These are phyloP conservation scores for Hemisphaericaspora lyxosophila DNA, from an alignment of 1,139 yeast species.

Conservation along the genomic window DNA sequence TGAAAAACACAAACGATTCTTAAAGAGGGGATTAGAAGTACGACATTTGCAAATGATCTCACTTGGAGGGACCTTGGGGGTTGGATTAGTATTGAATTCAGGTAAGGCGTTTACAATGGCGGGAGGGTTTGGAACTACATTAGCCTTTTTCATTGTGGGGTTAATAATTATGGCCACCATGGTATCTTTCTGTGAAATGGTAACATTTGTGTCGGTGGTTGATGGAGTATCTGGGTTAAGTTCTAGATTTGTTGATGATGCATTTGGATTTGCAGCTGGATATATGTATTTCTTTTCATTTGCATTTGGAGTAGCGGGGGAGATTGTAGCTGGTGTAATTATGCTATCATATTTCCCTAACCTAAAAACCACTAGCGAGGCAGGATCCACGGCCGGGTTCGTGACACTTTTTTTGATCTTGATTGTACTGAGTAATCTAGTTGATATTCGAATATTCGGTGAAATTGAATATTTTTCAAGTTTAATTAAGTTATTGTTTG, in stretches of 20 bases:
- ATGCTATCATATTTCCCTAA: conserved; percentile 66
- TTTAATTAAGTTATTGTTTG: conserved; percentile 55
- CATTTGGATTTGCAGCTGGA: conserved; percentile 82
- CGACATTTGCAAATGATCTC: conserved; percentile 82
- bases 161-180: conserved; percentile 66
- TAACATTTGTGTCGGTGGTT: conserved; percentile 75
- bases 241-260: conserved; percentile 79
- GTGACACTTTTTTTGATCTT: conserved; percentile 56
- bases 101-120: conserved; percentile 77
- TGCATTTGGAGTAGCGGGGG: conserved; percentile 74
- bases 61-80: conserved; percentile 80
- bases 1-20: conserved; percentile 13
- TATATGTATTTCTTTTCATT: conserved; percentile 76
- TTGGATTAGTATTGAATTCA: conserved; percentile 74
- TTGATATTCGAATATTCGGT: conserved; percentile 72
- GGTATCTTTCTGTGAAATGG: conserved; percentile 83
- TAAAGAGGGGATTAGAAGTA: conserved; percentile 59
- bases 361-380: conserved; percentile 46
- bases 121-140: conserved; percentile 78
- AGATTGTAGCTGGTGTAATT: conserved; percentile 75
- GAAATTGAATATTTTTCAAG: conserved; percentile 70
- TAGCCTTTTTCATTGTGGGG: conserved; percentile 72
- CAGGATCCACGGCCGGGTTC: conserved; percentile 61
- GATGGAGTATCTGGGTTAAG: conserved; percentile 78
- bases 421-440: conserved; percentile 54